phyloP scores from a whole-genome alignment of 208 protist genomes.

The Crithidia thermophila region DNA sequence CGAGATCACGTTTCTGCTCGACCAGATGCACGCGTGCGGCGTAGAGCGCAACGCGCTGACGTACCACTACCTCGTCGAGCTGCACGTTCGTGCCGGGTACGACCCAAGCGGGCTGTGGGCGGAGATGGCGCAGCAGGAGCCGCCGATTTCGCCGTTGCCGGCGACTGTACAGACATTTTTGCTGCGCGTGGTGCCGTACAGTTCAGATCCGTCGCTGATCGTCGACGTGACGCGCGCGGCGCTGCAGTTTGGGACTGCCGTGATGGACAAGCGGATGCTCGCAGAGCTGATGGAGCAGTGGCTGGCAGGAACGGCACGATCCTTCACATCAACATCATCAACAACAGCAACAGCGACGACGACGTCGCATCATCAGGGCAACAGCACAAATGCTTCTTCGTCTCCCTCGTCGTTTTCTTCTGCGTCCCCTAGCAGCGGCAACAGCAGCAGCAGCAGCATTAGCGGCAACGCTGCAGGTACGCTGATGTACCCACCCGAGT shows the following conservation, averaged over 20 bases:
- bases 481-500: constrained; percentile 66
- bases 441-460: neutral
- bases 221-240: constrained; percentile 69
- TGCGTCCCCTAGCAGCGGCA: no score
- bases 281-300: constrained; percentile 67
- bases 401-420: no score
- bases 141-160: constrained; percentile 51
- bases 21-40: constrained; percentile 46
- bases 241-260: constrained; percentile 50
- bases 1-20: constrained; percentile 66
- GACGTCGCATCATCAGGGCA: no score
- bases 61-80: constrained; percentile 83
- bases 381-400: neutral
- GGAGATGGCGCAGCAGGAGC: constrained; percentile 50
- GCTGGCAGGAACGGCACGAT: constrained; percentile 23
- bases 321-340: neutral
- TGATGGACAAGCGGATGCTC: constrained; percentile 75
- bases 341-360: constrained; percentile 3
- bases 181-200: constrained; percentile 67
- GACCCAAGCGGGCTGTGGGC: constrained; percentile 70
- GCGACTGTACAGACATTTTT: constrained; percentile 71
- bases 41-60: constrained; percentile 63
- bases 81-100: constrained; percentile 76
- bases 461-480: neutral
- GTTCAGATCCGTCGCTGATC: constrained; percentile 53